A percentile compares a stretch with the other conserved stretches of the same genome.
These are phyloP conservation scores for Escovopsis sp. DNA, from an alignment of 2,329 filamentous ascomycete genomes.

Conservation along the genomic window DNA sequence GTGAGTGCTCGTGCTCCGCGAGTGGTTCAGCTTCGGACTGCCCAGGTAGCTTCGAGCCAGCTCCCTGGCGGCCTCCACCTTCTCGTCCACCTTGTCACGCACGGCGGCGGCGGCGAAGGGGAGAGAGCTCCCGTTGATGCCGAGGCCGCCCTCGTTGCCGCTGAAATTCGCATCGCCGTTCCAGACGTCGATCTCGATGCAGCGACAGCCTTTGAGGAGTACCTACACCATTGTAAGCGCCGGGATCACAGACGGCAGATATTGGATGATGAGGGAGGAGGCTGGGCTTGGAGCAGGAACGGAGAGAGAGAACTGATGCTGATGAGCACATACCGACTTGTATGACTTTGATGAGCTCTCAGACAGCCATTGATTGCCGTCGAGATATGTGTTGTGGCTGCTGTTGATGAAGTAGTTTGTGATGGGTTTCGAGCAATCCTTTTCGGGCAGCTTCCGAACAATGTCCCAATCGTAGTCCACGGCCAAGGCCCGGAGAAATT, in stretches of 20 bases:
- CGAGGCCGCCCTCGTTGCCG: constrained; percentile 28
- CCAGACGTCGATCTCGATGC: constrained; percentile 93
- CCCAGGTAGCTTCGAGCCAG: constrained; percentile 13
- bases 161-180: constrained; percentile 43
- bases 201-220: constrained; percentile 64
- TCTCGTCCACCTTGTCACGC: constrained; percentile 19
- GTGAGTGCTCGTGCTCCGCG: constrained; percentile 24
- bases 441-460: constrained; percentile 25
- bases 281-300: not conserved
- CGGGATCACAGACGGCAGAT: too few relatives aligned
- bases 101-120: constrained; percentile 29
- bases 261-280: not conserved
- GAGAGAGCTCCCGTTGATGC: constrained; percentile 30
- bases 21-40: constrained; percentile 17
- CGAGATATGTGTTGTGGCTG: constrained; percentile 87
- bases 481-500: constrained; percentile 36
- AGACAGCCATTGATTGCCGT: constrained; percentile 71
- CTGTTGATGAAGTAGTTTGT: constrained; percentile 90
- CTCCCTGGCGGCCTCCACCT: constrained; percentile 12
- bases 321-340: constrained; percentile 50
- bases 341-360: constrained; percentile 66
- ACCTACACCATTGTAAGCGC: constrained; percentile 28
- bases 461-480: constrained; percentile 28
- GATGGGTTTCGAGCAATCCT: constrained; percentile 52
- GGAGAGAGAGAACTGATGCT: not conserved